phyloP scores from a whole-genome alignment of 2,329 filamentous ascomycete species.

The Ceratocystis huliohia region DNA sequence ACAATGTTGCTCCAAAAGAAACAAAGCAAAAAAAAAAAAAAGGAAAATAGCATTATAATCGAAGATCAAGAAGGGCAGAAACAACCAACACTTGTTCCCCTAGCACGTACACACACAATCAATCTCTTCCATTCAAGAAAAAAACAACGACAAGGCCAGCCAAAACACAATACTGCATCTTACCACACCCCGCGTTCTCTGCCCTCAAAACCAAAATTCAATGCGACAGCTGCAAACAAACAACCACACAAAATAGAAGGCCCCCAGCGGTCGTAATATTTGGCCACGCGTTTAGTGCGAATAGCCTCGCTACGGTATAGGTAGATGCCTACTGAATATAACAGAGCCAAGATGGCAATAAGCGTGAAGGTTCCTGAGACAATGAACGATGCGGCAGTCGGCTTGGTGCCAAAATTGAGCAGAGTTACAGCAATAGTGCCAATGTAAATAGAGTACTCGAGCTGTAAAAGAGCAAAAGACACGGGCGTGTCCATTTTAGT shows the following conservation, averaged over 20 bases:
- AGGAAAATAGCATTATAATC: too few relatives aligned
- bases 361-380: constrained; percentile 69
- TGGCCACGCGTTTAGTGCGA: constrained; percentile 66
- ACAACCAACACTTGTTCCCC: too few relatives aligned
- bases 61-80: too few relatives aligned
- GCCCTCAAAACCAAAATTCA: constrained; percentile 75
- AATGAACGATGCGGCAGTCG: constrained; percentile 47
- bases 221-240: constrained; percentile 57
- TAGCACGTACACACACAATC: too few relatives aligned
- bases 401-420: constrained; percentile 61
- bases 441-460: constrained; percentile 93
- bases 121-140: too few relatives aligned
- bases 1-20: neutral
- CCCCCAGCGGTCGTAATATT: constrained; percentile 83
- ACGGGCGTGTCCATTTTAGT: neutral
- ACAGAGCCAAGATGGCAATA: constrained; percentile 62
- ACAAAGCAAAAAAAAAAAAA: too few relatives aligned
- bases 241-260: constrained; percentile 64
- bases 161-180: constrained; percentile 10
- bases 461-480: constrained; percentile 33
- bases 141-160: neutral
- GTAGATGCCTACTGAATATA: constrained; percentile 75
- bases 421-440: constrained; percentile 74
- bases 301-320: constrained; percentile 81
- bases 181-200: constrained; percentile 45